Evolutionary conservation across 2,329 filamentous ascomycete genomes (phyloP).

Genomic region (Cercospora nicotianae): DNA sequence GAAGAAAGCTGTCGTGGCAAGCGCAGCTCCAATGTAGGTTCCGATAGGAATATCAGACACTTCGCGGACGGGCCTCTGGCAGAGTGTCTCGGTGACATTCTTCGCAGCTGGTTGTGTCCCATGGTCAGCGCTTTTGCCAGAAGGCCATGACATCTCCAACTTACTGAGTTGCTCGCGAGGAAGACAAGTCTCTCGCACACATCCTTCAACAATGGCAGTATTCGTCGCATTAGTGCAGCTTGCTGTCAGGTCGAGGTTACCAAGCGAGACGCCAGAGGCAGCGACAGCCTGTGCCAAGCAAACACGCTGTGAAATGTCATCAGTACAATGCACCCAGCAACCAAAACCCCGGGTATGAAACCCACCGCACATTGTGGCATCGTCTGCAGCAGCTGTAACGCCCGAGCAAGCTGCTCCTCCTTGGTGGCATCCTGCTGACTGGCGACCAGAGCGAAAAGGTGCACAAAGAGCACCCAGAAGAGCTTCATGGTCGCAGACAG

Average conservation of each 20-base stretch:
- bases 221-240: slow-evolving; percentile 22
- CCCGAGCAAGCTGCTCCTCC: slow-evolving; percentile 10
- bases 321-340: background rate
- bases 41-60: background rate
- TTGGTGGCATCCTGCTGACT: slow-evolving; percentile 21
- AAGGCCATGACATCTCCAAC: background rate
- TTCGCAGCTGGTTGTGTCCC: background rate
- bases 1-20: slow-evolving; percentile 5
- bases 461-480: slow-evolving; percentile 11
- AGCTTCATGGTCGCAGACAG: slow-evolving; percentile 4
- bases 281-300: slow-evolving; percentile 16
- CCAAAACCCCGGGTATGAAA: background rate
- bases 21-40: background rate
- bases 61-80: slow-evolving; percentile 8
- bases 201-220: slow-evolving; percentile 17
- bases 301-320: slow-evolving; percentile 13
- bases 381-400: slow-evolving; percentile 17
- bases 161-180: slow-evolving; percentile 23
- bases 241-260: slow-evolving; percentile 16
- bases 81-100: slow-evolving; percentile 16
- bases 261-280: slow-evolving; percentile 10
- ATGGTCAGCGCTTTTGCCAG: background rate
- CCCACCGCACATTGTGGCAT: slow-evolving; percentile 23
- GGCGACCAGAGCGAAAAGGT: slow-evolving; percentile 8
- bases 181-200: slow-evolving; percentile 11